Base-by-base conservation (phyloP, 805 yeast genomes). In the Diddensiella transvaalensis region DNA sequence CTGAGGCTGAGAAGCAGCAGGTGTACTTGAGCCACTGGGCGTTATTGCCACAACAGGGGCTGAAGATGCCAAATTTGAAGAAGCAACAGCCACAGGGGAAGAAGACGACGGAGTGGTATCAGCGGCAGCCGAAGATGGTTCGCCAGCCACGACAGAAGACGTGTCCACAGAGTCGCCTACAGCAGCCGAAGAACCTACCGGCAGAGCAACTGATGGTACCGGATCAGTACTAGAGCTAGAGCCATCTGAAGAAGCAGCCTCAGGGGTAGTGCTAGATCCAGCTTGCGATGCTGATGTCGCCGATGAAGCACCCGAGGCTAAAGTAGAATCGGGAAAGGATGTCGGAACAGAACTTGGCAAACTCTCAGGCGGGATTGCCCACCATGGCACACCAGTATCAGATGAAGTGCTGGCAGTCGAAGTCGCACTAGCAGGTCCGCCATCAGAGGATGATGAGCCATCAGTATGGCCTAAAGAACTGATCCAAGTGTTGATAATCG, bases 1-100 rank as follows among this genome's bases (percentile, higher is more conserved):
- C n/a, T n/a, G n/a, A n/a, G n/a, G 40, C 11, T 40, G 23, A 8
- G 48, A 24, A 10, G 53, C 36, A 22, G 43, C 51, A n/a, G 32
- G 43, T 5, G 48, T 21, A 3, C 41, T 19, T 17, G 54, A 45
- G 30, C n/a, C 35, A 15, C 18, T 41, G 23, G 33, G 19, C 23
- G 24, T 40, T n/a, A 18, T 43, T 3, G 36, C 10, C 41, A 19
- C 36, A 17, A 49, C 5, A 33, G 44, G 42, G n/a, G 51, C 44
- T 13, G 32, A 26, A 26, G 32, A 26, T 26, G 11, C 32, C 32
- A 26, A 26, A 26, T 29, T 23, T 26, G 35, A 18, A 19, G 44
- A 42, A 15, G 4, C 10, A 15, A 22, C 23, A 11, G 49, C 10
- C n/a, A 35, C 11, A 40, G 50, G 18, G 45, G 56, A 19, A 42